These are phyloP conservation scores for Oidiodendron maius DNA, from an alignment of 495 filamentous ascomycete species.

Conservation along the genomic window DNA sequence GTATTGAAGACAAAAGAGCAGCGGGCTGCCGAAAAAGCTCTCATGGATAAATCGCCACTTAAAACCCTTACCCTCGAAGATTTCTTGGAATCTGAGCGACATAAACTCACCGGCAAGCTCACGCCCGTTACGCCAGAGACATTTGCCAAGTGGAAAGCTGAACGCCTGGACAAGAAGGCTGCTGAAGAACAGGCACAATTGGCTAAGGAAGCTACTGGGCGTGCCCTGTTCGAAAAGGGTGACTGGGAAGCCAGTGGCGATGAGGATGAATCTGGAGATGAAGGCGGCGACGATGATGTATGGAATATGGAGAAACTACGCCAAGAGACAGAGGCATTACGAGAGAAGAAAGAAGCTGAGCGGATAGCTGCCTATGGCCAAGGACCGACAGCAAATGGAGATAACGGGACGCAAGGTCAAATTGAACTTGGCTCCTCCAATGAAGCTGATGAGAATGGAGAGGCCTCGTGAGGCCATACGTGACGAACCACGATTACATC, in stretches of 20 bases:
- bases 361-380: conserved; percentile 34
- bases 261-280: conserved; percentile 46
- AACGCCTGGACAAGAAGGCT: conserved; percentile 89
- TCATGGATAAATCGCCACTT: conserved; percentile 92
- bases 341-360: conserved; percentile 57
- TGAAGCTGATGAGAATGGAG: conserved; percentile 16
- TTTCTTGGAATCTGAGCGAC: conserved; percentile 90
- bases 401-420: conserved; percentile 17
- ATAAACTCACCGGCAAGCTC: conserved; percentile 82
- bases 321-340: conserved; percentile 61
- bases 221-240: conserved; percentile 92
- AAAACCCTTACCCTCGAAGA: conserved; percentile 95
- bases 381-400: conserved; percentile 12
- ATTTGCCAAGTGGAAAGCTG: conserved; percentile 91
- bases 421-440: conserved; percentile 19
- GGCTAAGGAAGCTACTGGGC: conserved; percentile 91
- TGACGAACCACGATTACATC: no score
- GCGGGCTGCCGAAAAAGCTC: conserved; percentile 90
- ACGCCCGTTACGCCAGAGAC: conserved; percentile 90
- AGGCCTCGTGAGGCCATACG: conserved; percentile 11
- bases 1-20: conserved; percentile 97
- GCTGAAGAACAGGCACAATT: conserved; percentile 80
- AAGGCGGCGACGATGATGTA: conserved; percentile 46
- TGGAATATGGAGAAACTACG: conserved; percentile 79
- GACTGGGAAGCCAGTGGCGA: conserved; percentile 76